phyloP scores from a whole-genome alignment of 176 grass and related monocot genomes.

The Neostapfia colusana region DNA sequence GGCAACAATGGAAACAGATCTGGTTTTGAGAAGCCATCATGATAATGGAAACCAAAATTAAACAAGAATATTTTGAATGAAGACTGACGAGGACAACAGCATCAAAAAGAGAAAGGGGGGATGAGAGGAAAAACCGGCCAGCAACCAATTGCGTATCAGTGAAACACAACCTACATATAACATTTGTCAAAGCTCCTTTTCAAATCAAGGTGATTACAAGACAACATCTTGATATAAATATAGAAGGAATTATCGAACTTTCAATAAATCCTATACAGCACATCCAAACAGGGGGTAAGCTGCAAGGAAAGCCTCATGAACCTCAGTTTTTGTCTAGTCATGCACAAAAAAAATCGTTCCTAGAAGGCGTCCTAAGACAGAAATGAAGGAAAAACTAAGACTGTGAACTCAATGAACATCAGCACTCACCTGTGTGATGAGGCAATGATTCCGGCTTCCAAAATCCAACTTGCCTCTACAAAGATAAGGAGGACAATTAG shows the following conservation, averaged over 20 bases:
- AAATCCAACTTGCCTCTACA: slow-evolving; percentile 84
- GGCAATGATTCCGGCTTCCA: slow-evolving; percentile 63
- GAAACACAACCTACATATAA: not conserved
- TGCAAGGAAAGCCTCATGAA: not conserved
- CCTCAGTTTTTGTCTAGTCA: slow-evolving; percentile 25
- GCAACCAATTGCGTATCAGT: slow-evolving; percentile 1
- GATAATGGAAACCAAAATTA: slow-evolving; percentile 24
- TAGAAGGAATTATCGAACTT: not conserved
- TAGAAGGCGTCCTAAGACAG: slow-evolving; percentile 15
- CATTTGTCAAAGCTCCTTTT: not conserved
- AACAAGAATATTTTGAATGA: slow-evolving; percentile 16
- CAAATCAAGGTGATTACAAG: slow-evolving; percentile 25
- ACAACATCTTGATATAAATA: slow-evolving; percentile 16
- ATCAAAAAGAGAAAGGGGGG: not conserved
- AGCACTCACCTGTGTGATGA: slow-evolving; percentile 59
- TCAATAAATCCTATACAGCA: not conserved
- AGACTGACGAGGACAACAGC: not conserved
- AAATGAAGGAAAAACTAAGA: slow-evolving; percentile 20
- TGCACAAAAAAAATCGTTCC: no score
- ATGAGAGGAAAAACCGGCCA: not conserved
- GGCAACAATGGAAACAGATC: slow-evolving; percentile 43
- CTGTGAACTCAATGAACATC: slow-evolving; percentile 13
- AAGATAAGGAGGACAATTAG: slow-evolving; percentile 35
- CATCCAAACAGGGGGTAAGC: not conserved
- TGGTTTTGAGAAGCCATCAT: slow-evolving; percentile 33